phyloP scores from a whole-genome alignment of 2,329 filamentous ascomycete genomes.

The Lasiodiplodia sp. region DNA sequence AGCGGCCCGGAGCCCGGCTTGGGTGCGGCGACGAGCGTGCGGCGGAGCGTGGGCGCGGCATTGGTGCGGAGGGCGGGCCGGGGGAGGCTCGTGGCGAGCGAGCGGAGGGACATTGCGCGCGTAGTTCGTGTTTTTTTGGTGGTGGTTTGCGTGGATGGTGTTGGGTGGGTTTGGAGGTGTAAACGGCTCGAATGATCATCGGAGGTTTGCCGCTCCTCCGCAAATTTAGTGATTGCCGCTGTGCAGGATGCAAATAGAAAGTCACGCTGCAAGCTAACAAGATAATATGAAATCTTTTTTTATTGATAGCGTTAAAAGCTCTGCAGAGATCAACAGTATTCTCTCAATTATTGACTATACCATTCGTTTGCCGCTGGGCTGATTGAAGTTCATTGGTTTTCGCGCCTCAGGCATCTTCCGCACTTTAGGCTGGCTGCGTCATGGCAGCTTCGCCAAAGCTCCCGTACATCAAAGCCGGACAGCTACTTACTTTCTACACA shows the following conservation, averaged over 20 bases:
- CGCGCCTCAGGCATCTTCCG: not conserved
- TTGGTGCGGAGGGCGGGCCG: constrained; percentile 6
- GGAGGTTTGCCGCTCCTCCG: constrained; percentile 4
- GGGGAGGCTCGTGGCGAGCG: not conserved
- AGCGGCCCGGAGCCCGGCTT: constrained; percentile 30
- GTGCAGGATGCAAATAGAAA: not conserved
- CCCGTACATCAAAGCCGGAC: not conserved
- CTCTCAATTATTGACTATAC: not conserved
- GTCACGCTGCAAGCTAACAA: not conserved
- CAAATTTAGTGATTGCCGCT: constrained; percentile 16
- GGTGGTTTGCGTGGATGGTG: constrained; percentile 12
- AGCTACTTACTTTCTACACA: not conserved
- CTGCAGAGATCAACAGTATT: too few relatives aligned
- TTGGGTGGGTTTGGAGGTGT: not conserved
- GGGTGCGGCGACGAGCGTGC: constrained; percentile 32
- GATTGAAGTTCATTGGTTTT: not conserved
- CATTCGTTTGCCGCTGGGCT: not conserved
- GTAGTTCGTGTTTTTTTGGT: not conserved
- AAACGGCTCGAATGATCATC: constrained; percentile 15
- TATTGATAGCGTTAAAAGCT: too few relatives aligned
- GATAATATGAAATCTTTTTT: not conserved
- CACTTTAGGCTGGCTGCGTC: constrained; percentile 15
- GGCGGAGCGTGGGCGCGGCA: not conserved
- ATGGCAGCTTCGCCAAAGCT: constrained; percentile 17
- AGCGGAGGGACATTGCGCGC: not conserved